Evolutionary conservation across 2,329 filamentous ascomycete species (phyloP), one percentile per base, ranked within the genome.

Genomic region (Grosmannia huntii): DNA sequence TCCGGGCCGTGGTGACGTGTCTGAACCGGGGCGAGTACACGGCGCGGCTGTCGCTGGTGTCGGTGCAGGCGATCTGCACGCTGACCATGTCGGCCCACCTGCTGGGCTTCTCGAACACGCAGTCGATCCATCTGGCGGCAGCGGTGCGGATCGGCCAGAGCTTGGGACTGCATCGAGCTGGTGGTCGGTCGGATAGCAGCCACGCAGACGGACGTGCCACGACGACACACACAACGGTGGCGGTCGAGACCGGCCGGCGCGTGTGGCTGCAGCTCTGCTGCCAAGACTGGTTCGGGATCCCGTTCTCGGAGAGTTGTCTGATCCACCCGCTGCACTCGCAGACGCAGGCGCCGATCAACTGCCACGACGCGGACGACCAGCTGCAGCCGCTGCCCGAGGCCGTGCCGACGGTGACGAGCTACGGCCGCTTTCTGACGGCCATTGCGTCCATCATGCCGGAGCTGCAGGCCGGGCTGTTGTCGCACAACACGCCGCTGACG

Each of bases 31-130:
- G 73, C 3, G 72, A 76, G 54, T 79, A 73, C 60, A 75, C 73
- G 55, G 71, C 71, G 44, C 66, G 67, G 49, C 71, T 74, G 60
- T 72, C 71, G 14, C 67, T 76, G 2, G 69, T 72, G 52, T 70
- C 73, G 0, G 68, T 77, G 4, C 72, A 78, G 62, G 71, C 76
- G 4, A 75, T 80, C 46, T 67, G 73, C 11, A 74, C 72, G 1
- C 66, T 76, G 33, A 76, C 76, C n/a, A 73, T 76, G 3, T 73
- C 73, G 10, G 76, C 75, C 10, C 76, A 80, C 64, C 65, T 76
- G 19, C 68, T 78, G 1, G 76, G 76, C 1, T 73, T 72, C 27
- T 74, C 74, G 7, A 76, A 76, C 61, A 73, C 72, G 49, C 75
- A 76, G 60, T 72, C 70, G 4, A 72, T 76, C 1, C 68, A 75